These are phyloP conservation scores for Alternaria gaisen DNA, from an alignment of 2,329 filamentous ascomycete species.

Conservation along the genomic window DNA sequence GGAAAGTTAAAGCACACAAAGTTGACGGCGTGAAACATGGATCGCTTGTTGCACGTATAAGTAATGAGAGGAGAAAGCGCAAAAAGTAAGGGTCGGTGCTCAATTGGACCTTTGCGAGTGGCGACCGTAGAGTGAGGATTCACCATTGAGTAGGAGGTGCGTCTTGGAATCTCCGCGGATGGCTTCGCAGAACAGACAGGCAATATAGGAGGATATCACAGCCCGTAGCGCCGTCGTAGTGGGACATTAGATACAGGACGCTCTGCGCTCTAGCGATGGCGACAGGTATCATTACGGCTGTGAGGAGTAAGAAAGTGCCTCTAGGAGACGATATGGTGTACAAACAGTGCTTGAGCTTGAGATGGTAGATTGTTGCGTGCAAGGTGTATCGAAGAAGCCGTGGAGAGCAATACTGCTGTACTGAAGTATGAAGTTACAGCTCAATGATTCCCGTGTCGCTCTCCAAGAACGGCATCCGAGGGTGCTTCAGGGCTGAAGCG, in stretches of 20 bases:
- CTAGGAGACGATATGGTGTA: neutral
- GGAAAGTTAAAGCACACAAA: neutral
- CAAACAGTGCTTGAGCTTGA: too few relatives aligned
- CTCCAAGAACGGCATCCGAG: too few relatives aligned
- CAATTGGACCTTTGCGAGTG: neutral
- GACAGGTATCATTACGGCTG: neutral
- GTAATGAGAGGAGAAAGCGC: neutral
- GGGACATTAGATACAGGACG: too few relatives aligned
- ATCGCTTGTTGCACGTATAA: neutral
- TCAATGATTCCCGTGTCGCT: too few relatives aligned
- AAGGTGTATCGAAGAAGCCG: too few relatives aligned
- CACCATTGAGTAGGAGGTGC: neutral
- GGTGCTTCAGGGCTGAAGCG: neutral
- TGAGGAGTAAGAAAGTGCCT: neutral
- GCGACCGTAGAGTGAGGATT: neutral
- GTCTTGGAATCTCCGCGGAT: neutral
- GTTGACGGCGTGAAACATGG: neutral
- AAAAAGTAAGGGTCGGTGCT: neutral
- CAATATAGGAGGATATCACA: neutral
- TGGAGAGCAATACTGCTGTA: too few relatives aligned
- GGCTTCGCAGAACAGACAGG: neutral
- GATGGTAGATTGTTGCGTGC: too few relatives aligned
- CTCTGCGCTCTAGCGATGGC: neutral
- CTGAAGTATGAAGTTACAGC: too few relatives aligned
- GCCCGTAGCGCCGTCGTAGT: too few relatives aligned